These are phyloP conservation scores for Diaporthe velutina DNA, from an alignment of 2,329 filamentous ascomycete genomes.

Conservation along the genomic window DNA sequence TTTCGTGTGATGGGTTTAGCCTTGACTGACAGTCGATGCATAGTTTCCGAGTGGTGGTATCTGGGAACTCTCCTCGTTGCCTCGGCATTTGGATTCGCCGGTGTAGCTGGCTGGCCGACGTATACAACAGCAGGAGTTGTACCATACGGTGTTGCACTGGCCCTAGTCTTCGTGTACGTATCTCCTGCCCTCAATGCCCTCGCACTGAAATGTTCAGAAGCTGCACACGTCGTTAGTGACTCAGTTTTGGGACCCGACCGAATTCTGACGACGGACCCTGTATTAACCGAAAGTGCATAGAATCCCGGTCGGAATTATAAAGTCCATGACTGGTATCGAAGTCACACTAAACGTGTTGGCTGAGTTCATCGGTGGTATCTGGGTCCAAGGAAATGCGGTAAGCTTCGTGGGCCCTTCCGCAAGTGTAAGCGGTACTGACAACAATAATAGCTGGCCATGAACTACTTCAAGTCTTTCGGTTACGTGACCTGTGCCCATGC, in stretches of 20 bases:
- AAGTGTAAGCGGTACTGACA: neutral
- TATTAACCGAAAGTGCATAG: neutral
- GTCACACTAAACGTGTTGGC: conserved; percentile 54
- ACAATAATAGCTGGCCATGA: conserved; percentile 52
- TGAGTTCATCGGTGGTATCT: conserved; percentile 61
- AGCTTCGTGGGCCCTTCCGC: neutral
- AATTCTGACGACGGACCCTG: no score
- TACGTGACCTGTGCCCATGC: conserved; percentile 59
- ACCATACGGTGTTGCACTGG: conserved; percentile 57
- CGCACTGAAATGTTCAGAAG: no score
- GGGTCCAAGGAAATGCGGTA: conserved; percentile 55
- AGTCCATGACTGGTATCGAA: conserved; percentile 57
- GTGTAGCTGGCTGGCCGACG: conserved; percentile 47
- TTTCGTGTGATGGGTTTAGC: neutral
- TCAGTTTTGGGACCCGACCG: no score
- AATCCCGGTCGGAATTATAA: conserved; percentile 59
- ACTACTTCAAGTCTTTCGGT: conserved; percentile 57
- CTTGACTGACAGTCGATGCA: neutral
- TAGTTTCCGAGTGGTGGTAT: conserved; percentile 16
- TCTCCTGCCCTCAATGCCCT: no score
- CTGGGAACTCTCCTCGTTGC: neutral
- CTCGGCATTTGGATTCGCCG: conserved; percentile 46
- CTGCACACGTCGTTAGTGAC: no score
- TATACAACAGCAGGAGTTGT: conserved; percentile 52
- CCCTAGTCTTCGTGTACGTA: conserved; percentile 54